These are phyloP conservation scores for Bipolaris gigantea DNA, from an alignment of 2,329 filamentous ascomycete genomes.

Conservation along the genomic window DNA sequence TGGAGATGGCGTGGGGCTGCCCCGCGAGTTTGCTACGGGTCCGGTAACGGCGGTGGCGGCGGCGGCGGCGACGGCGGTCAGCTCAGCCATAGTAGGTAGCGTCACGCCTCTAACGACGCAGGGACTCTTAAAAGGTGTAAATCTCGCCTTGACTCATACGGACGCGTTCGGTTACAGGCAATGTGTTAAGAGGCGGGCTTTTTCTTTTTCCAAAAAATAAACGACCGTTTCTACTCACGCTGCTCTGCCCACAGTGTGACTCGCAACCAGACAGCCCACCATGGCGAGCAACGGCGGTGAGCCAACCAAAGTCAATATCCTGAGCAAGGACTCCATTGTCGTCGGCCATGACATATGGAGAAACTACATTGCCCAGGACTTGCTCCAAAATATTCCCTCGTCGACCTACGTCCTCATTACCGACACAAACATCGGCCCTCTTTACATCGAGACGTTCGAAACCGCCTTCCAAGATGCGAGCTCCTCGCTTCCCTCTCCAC, in stretches of 20 bases:
- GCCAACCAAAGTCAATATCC: slow-evolving; percentile 72
- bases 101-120: slow-evolving; percentile 9
- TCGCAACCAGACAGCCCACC: slow-evolving; percentile 18
- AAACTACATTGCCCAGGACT: slow-evolving; percentile 76
- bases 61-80: slow-evolving; percentile 1
- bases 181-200: slow-evolving; percentile 8
- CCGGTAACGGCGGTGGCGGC: slow-evolving; percentile 21
- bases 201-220: no score
- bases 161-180: not conserved
- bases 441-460: slow-evolving; percentile 79
- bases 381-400: slow-evolving; percentile 74
- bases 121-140: slow-evolving; percentile 6
- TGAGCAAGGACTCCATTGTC: slow-evolving; percentile 87
- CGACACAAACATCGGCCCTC: slow-evolving; percentile 83
- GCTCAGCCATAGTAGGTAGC: not conserved
- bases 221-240: not conserved
- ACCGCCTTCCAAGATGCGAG: slow-evolving; percentile 67
- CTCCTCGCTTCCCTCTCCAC: slow-evolving; percentile 50
- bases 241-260: slow-evolving; percentile 12
- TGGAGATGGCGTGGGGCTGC: slow-evolving; percentile 9
- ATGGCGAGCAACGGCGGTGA: slow-evolving; percentile 39
- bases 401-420: slow-evolving; percentile 97
- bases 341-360: slow-evolving; percentile 91
- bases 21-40: slow-evolving; percentile 16
- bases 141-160: slow-evolving; percentile 6